phyloP scores from a whole-genome alignment of 768 basidiomycete genomes.

The Leccinellum rugosiceps region DNA sequence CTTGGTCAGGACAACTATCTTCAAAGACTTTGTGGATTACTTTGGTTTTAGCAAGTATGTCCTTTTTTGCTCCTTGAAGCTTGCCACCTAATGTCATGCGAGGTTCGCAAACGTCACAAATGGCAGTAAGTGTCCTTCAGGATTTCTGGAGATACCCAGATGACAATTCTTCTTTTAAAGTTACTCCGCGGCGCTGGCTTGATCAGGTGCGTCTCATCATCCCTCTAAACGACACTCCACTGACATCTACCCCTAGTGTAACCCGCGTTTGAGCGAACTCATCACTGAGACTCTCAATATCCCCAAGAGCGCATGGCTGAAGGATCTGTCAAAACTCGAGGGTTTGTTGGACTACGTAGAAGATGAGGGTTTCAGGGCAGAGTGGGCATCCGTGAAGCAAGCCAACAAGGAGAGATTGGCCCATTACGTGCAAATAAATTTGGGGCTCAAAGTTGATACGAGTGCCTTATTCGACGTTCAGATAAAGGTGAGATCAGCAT shows the following conservation, averaged over 20 bases:
- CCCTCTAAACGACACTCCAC: neutral
- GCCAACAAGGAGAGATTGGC: conserved; percentile 90
- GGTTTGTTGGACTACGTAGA: conserved; percentile 72
- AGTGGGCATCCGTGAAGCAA: conserved; percentile 84
- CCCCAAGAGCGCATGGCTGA: conserved; percentile 79
- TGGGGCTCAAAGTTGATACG: conserved; percentile 72
- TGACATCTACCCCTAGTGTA: conserved; percentile 52
- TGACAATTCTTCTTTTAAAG: conserved; percentile 30
- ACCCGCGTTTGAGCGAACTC: conserved; percentile 80
- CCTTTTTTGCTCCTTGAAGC: neutral
- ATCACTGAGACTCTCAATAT: conserved; percentile 80
- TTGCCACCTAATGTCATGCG: conserved; percentile 15
- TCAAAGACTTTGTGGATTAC: conserved; percentile 93
- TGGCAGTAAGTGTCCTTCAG: conserved; percentile 56
- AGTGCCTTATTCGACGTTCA: conserved; percentile 89
- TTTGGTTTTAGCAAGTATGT: conserved; percentile 76
- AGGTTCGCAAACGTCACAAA: conserved; percentile 92
- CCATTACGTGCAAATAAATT: conserved; percentile 62
- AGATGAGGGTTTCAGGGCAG: conserved; percentile 67
- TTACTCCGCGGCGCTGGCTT: conserved; percentile 92
- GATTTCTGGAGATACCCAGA: neutral
- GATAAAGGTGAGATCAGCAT: conserved; percentile 55
- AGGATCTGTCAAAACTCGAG: conserved; percentile 74
- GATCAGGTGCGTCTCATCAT: conserved; percentile 51
- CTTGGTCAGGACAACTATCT: conserved; percentile 77